Base-by-base conservation (phyloP, 129 eudicot species). In the Ambrosia artemisiifolia region DNA sequence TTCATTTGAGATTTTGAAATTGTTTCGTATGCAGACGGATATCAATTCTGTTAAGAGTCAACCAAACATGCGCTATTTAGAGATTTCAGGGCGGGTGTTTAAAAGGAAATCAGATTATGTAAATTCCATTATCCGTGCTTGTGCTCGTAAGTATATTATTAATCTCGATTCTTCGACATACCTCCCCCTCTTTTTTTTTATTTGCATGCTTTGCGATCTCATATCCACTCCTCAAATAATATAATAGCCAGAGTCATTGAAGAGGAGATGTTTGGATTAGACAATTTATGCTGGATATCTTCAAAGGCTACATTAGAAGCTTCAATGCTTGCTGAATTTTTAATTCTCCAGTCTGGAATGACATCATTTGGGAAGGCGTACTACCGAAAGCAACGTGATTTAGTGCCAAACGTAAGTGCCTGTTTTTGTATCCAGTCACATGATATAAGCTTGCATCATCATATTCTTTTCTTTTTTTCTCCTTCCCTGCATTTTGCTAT, bases 251-350 rank as follows among this genome's bases (percentile, higher is more conserved):
- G 98, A 86, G 96, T 90, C 70, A 90, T 94, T 73, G 98, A 94
- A 69, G 96, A 94, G 81, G 96, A 90, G 84, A 84, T 90, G 78
- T 94, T 94, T 76, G 98, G 98, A 78, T 63, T 90, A 69, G 98
- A 94, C 71, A 94, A 94, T 73, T 63, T 87, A 44, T 87, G 95
- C 80, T 94, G 98, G 98, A 86, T 94, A 73, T 85, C 96, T 75
- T 82, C 96, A 14, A 87, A 84, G 65, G 85, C 96, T 80, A 90
- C 92, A 65, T 20, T 79, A 75, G 87, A 86, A 84, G 96, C 98
- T 74, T 90, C 93, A 14, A 83, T 83, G 81, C 82, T 80, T 78
- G 88, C 85, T 67, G 96, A 86, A 47, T 74, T 75, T 72, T 81
- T 94, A 63, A 94, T 94, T 35, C 81, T 90, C 34, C 95, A 85